Base-by-base conservation (phyloP, 2,329 filamentous ascomycete genomes). In the Aspergillus nomiae region DNA sequence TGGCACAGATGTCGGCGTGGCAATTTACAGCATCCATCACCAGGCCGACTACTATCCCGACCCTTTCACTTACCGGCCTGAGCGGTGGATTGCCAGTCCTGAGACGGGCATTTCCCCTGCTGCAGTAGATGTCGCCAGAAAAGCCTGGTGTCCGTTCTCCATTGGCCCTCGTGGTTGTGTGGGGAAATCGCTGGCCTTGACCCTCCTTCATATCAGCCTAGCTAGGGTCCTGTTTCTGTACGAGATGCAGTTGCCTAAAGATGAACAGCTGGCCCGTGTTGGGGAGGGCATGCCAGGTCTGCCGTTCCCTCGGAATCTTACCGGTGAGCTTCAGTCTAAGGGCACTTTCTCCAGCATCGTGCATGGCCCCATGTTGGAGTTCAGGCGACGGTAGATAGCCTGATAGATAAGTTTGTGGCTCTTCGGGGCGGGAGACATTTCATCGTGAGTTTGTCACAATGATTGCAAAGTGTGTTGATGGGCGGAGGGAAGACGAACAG, bases 81-180 rank as follows among this genome's bases (percentile, higher is more conserved):
- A 85, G 67, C 75, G 83, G 0, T 85, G 81, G 76, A 46, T 63
- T 19, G 41, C n/a, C 14, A n/a, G n/a, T 43, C 16, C 16, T 16
- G 41, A 43, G 10, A 8, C 41, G 16, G 41, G 41, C 3, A 43
- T 43, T 8, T 34, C 57, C 1, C 30, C 30, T 32, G 30, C 30
- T 32, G 57, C 51, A 12, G 51, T 57, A 19, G 61, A 63, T 46
- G 57, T 63, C 3, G 61, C 57, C 14, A 9, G 45, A 43, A 32
- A 32, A 32, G 61, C 61, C 3, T 30, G 57, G 2, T 53, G 21
- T 12, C 59, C 59, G 24, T 61, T 61, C n/a, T 50, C 51, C 21
- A 28, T 38, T 10, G 59, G 53, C 9, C 19, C 59, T 4, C 46
- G 41, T 7, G 36, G 38, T 14, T 61, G 59, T 30, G 59, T 50